phyloP scores from a whole-genome alignment of 2,329 filamentous ascomycete genomes.

The Penicillium sp. region DNA sequence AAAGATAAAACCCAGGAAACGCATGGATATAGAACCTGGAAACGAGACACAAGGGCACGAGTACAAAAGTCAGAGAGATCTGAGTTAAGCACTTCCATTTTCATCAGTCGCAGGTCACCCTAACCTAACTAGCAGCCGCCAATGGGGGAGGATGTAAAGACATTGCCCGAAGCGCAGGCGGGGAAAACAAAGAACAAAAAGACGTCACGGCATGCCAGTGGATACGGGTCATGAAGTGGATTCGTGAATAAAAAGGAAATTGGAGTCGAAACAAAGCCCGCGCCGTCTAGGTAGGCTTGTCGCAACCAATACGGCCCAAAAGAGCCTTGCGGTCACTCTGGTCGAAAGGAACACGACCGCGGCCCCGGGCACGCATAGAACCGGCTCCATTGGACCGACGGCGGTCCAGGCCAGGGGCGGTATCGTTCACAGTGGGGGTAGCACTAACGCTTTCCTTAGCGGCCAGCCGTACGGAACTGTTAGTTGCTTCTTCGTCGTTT shows the following conservation, averaged over 20 bases:
- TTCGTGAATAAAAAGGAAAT: constrained; percentile 14
- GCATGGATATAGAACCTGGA: constrained; percentile 20
- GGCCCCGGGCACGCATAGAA: constrained; percentile 35
- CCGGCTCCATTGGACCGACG: constrained; percentile 35
- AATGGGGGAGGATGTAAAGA: background rate
- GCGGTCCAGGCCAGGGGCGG: constrained; percentile 30
- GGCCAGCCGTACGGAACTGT: constrained; percentile 20
- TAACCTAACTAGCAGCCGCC: background rate
- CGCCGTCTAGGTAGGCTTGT: constrained; percentile 55
- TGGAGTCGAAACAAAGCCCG: background rate
- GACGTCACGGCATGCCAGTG: constrained; percentile 17
- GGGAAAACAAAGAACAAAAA: constrained; percentile 1
- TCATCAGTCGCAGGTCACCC: constrained; percentile 4
- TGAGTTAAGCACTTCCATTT: constrained; percentile 19
- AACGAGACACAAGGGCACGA: constrained; percentile 8
- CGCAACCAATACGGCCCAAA: constrained; percentile 77
- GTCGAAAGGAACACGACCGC: constrained; percentile 40
- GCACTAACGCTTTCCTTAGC: constrained; percentile 25
- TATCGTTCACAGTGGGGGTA: constrained; percentile 24
- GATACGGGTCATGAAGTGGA: constrained; percentile 12
- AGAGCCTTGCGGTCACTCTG: constrained; percentile 64
- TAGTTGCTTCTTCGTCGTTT: constrained; percentile 21
- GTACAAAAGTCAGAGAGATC: constrained; percentile 15
- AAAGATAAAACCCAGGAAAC: constrained; percentile 3
- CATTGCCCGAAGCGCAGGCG: background rate